These are phyloP conservation scores for Arthromyces matolae DNA, from an alignment of 768 basidiomycete species.

Conservation along the genomic window DNA sequence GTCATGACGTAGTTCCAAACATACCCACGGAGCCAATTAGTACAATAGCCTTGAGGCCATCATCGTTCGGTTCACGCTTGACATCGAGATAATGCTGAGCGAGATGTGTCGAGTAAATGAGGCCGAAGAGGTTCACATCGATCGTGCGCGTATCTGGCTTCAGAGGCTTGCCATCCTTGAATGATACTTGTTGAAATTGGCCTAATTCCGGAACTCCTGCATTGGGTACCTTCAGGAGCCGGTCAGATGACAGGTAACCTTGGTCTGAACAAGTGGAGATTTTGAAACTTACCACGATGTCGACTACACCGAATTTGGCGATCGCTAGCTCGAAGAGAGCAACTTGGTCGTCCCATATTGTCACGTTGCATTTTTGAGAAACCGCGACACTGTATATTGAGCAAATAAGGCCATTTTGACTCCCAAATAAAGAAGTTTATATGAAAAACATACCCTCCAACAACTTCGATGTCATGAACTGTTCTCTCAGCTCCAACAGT, in stretches of 20 bases:
- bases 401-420: background rate
- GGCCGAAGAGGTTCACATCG: constrained; percentile 47
- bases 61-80: constrained; percentile 24
- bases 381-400: constrained; percentile 34
- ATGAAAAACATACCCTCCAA: constrained; percentile 39
- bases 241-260: background rate
- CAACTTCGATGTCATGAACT: constrained; percentile 35
- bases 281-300: constrained; percentile 44
- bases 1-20: constrained; percentile 9
- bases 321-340: constrained; percentile 49
- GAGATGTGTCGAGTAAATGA: constrained; percentile 47
- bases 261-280: background rate
- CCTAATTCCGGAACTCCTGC: constrained; percentile 43
- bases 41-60: constrained; percentile 46
- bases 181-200: constrained; percentile 24
- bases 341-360: constrained; percentile 50
- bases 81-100: constrained; percentile 47
- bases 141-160: constrained; percentile 43
- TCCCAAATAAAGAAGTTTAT: background rate
- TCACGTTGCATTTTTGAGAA: constrained; percentile 46
- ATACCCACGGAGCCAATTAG: constrained; percentile 54
- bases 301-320: constrained; percentile 43
- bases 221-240: constrained; percentile 39
- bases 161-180: constrained; percentile 39
- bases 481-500: constrained; percentile 34